Evolutionary conservation across 495 filamentous ascomycete species (phyloP), one percentile per base, ranked within the genome.

Genomic region (Tirmania nivea): DNA sequence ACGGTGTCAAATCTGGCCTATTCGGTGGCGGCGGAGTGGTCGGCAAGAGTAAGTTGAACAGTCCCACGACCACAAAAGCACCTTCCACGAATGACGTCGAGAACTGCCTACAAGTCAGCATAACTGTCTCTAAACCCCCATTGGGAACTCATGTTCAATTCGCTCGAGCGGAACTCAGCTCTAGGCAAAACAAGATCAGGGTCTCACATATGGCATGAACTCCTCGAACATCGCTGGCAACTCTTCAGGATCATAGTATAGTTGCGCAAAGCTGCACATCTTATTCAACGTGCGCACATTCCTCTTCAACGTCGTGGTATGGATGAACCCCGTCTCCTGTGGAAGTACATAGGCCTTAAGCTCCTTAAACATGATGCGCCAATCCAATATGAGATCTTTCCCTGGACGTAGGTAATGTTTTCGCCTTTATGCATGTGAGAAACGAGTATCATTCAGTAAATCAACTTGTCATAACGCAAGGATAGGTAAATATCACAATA

Each of bases 401-500:
- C 82, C 80, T 0, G 87, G 84, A 60, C 81, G 82, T 36, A 99
- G 75, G 63, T 95, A 94, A 67, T 99, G 90, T 67, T 93, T 94
- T 62, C 86, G 86, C 71, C 87, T 92, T 61, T 34, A 54, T 52
- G 61, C 61, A 63, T 64, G 54, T 55, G 62, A 57, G 59, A 61
- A 52, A 60, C 52, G 52, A 53, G 17, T 14, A 45, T 8, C 12
- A 19, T 45, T 45, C 39, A 45, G 39, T 45, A 45, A 45, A 14
- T 45, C 25, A 31, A 5, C 25, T 55, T 50, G 45, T 55, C 17
- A 19, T 49, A 49, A 55, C 19, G 35, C 16, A 55, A 19, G 50
- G 34, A 48, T 48, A 20, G 34, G 21, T 12, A n/a, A 20, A 14
- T 54, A 35, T 35, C 45, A 54, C 16, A 14, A 54, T 21, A 25